Conservation (phyloP, 768 basidiomycete genomes). For the Russula foetens region DNA sequence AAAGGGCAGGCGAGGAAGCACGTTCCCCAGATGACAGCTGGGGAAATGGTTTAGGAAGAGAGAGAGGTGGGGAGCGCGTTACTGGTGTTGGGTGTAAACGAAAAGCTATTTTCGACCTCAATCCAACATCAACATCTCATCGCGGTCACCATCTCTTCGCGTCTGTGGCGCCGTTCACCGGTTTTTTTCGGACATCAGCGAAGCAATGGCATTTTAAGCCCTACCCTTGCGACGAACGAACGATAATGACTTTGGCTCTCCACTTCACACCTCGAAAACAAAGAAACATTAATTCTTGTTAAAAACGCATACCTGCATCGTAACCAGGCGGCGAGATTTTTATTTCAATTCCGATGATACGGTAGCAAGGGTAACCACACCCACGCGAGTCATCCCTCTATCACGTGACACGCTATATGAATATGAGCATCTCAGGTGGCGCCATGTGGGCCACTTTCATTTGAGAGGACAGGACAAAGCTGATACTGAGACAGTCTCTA, state of each 20-base stretch:
- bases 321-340: not conserved
- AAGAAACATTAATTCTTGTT: not conserved
- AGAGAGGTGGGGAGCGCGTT: not conserved
- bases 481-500: not conserved
- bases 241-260: not conserved
- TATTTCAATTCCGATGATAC: too few species aligned
- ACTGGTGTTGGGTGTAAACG: not conserved
- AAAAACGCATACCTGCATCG: not conserved
- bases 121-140: not conserved
- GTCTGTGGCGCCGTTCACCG: conserved; percentile 7
- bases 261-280: not conserved
- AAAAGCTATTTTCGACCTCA: not conserved
- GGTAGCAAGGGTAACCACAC: too few species aligned
- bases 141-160: conserved; percentile 2
- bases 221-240: not conserved
- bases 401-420: too few species aligned
- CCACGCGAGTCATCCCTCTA: too few species aligned
- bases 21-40: not conserved
- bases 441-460: not conserved
- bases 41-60: not conserved
- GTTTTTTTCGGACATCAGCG: conserved; percentile 7
- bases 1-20: not conserved
- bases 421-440: too few species aligned
- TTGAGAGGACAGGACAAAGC: not conserved
- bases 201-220: not conserved